These are phyloP conservation scores for Podospora didyma DNA, from an alignment of 495 filamentous ascomycete genomes.

Conservation along the genomic window DNA sequence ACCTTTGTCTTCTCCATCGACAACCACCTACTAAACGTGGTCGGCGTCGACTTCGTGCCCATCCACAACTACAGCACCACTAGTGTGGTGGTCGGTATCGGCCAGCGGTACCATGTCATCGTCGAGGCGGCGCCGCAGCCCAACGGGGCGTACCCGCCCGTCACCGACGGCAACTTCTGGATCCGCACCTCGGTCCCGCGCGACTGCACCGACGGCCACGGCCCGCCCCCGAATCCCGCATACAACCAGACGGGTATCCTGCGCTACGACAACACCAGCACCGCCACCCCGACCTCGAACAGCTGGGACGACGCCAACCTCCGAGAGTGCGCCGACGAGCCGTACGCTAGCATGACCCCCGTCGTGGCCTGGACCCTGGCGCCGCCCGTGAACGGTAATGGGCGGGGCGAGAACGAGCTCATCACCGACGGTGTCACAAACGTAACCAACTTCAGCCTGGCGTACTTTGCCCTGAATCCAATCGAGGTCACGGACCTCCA, in stretches of 20 bases:
- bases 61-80: slow-evolving; percentile 33
- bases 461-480: background rate
- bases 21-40: slow-evolving; percentile 41
- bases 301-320: background rate
- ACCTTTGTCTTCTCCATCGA: slow-evolving; percentile 31
- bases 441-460: background rate
- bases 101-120: slow-evolving; percentile 62
- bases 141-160: background rate
- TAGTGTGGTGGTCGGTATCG: slow-evolving; percentile 55
- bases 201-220: background rate
- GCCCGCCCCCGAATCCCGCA: background rate
- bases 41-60: slow-evolving; percentile 37
- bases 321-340: background rate
- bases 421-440: background rate
- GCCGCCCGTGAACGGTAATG: background rate
- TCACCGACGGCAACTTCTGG: slow-evolving; percentile 3
- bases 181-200: slow-evolving; percentile 6
- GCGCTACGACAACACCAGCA: slow-evolving; percentile 38
- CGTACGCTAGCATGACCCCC: background rate
- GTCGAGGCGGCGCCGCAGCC: slow-evolving; percentile 45
- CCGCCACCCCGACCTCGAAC: slow-evolving; percentile 27
- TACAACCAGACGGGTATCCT: slow-evolving; percentile 53
- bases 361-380: background rate
- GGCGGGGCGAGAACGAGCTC: background rate
- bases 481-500: background rate